Conservation (phyloP, 345 rosid genomes). For the Camelina neglecta region DNA sequence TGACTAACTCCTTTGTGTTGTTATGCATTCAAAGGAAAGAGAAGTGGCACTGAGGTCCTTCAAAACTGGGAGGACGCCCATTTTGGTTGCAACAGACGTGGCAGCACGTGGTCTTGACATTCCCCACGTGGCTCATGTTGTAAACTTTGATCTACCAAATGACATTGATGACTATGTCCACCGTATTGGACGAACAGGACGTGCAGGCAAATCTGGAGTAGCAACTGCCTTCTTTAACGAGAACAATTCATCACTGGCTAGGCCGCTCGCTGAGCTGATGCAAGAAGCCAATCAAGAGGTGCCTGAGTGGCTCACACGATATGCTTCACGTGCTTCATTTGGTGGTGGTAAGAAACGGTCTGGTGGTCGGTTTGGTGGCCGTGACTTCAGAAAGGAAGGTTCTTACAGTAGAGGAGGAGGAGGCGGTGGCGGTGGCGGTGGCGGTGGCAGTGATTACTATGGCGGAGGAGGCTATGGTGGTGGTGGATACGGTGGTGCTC, state of each 20-base stretch:
- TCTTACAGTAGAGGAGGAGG: constrained; percentile 63
- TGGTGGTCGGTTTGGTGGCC: constrained; percentile 91
- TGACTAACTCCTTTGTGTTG: constrained; percentile 20
- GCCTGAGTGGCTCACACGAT: constrained; percentile 92
- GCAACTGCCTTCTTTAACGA: constrained; percentile 99
- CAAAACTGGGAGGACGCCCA: constrained; percentile 91
- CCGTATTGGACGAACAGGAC: constrained; percentile 94
- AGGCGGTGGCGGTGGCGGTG: constrained; percentile 49
- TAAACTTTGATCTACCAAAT: constrained; percentile 96
- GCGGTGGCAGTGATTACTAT: constrained; percentile 49
- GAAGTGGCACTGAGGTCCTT: constrained; percentile 88
- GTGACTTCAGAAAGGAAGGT: constrained; percentile 80
- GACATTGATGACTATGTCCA: constrained; percentile 98
- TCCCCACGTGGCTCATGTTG: constrained; percentile 94
- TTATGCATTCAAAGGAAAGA: constrained; percentile 74
- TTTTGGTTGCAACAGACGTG: constrained; percentile 95
- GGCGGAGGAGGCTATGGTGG: constrained; percentile 44
- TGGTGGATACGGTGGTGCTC: constrained; percentile 45
- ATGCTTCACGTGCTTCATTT: constrained; percentile 70
- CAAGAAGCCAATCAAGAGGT: constrained; percentile 96
- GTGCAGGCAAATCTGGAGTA: constrained; percentile 91
- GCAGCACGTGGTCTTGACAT: constrained; percentile 89
- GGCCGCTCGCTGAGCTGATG: constrained; percentile 81
- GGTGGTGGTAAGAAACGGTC: constrained; percentile 65
- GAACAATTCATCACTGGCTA: constrained; percentile 68